Percentiles rank a stretch among this genome's conserved stretches.
Conservation (phyloP, 2,329 filamentous ascomycete genomes). For the Phialocephala subalpina region DNA sequence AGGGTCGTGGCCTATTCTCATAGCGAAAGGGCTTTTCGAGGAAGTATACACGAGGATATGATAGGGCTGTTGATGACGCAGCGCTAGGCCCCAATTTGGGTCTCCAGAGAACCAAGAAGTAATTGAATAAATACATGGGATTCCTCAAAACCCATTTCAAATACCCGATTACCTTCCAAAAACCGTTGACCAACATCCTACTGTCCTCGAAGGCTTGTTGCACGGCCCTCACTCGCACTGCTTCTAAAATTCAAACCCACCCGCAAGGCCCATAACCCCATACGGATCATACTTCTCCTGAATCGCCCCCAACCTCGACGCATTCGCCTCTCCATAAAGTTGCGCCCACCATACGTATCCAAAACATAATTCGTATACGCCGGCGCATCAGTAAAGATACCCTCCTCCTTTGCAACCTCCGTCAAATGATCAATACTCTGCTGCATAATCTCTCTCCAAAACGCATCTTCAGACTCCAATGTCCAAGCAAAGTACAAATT, state of each 20-base stretch:
- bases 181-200: too few relatives aligned
- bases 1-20: too few relatives aligned
- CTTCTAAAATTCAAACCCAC: slow-evolving; percentile 28
- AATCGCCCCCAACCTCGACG: slow-evolving; percentile 37
- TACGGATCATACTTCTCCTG: slow-evolving; percentile 37
- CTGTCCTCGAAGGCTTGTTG: too few relatives aligned
- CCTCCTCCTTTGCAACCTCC: slow-evolving; percentile 40
- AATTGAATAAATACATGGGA: too few relatives aligned
- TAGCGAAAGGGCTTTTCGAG: too few relatives aligned
- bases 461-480: slow-evolving; percentile 37
- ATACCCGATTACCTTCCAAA: too few relatives aligned
- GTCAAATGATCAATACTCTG: slow-evolving; percentile 38
- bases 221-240: background rate
- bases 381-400: slow-evolving; percentile 35
- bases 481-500: slow-evolving; percentile 43
- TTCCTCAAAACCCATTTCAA: too few relatives aligned
- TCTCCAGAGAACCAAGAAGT: too few relatives aligned
- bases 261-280: slow-evolving; percentile 39
- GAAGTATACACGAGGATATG: too few relatives aligned
- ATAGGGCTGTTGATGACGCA: too few relatives aligned
- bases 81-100: too few relatives aligned
- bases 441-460: slow-evolving; percentile 39
- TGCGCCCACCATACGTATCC: slow-evolving; percentile 32
- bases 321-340: slow-evolving; percentile 45
- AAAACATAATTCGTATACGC: slow-evolving; percentile 20